Evolutionary conservation across 164 flowering plant species (phyloP), one percentile per base, ranked within the genome.

Genomic region (Macadamia integrifolia): DNA sequence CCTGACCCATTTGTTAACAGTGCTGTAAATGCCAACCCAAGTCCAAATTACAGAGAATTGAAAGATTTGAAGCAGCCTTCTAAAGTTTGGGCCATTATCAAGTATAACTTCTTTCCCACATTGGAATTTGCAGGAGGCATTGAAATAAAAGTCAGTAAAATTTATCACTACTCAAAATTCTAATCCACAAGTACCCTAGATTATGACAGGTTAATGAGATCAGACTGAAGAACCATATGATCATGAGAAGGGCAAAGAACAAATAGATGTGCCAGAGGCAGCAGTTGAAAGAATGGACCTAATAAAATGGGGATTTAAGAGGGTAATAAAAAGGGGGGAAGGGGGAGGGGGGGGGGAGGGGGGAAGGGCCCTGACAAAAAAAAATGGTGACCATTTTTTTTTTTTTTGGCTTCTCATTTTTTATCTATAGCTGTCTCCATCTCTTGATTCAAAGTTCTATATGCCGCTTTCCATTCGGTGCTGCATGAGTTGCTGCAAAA

Each of bases 401-500:
- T 35, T 5, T 35, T 35, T 23, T 23, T 23, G 23, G 23, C 40
- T 35, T 42, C n/a, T 52, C 32, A 60, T 49, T 66, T 35, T 53
- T 29, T 65, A 50, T 74, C 43, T 69, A 59, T 70, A 75, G 48
- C 52, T 65, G 65, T 80, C 67, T 77, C 76, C n/a, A 85, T 80
- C 80, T 84, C 87, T 69, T 80, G 82, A 6, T 69, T 67, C 68
- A 81, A 66, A 61, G 77, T 74, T 62, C 66, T 65, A 14, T 80
- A 77, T 44, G 84, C 84, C 15, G 57, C 68, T 78, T 65, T 74
- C 85, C 84, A 68, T 59, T 78, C 80, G 14, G 72, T 42, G 64
- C 75, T 82, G 62, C 62, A 73, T 15, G 80, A 73, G 42, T 81
- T 80, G n/a, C 77, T 76, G 79, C 79, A 67, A 28, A 89, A 70